A percentile compares a stretch with the other conserved stretches of the same genome.
These are phyloP conservation scores for Microstegium vimineum DNA, from an alignment of 176 grass and related monocot genomes.

Conservation along the genomic window DNA sequence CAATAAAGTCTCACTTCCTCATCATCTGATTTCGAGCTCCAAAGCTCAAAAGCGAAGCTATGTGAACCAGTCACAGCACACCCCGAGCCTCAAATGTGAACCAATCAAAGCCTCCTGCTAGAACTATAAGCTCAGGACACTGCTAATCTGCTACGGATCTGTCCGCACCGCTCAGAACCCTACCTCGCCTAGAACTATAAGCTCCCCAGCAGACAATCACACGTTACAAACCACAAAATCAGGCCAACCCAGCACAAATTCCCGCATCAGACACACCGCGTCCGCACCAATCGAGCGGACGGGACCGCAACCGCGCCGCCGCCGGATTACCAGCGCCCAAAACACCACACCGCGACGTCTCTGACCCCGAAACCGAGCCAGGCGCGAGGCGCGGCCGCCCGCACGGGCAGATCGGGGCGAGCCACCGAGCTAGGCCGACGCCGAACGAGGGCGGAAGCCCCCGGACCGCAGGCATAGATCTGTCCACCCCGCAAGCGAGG, in stretches of 20 bases:
- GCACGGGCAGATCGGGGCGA: constrained; percentile 14
- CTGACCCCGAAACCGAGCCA: too few species aligned
- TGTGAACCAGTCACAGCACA: background rate
- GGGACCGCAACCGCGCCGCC: background rate
- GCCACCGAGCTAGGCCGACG: constrained; percentile 7
- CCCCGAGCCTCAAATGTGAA: background rate
- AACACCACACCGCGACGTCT: background rate
- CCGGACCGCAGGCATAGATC: constrained; percentile 1
- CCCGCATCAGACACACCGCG: background rate
- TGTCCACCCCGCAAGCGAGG: background rate
- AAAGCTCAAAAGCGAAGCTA: too few species aligned
- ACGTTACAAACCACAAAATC: background rate
- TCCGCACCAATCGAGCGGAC: background rate
- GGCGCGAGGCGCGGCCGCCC: background rate
- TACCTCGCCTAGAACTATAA: background rate
- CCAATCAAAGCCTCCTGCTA: background rate
- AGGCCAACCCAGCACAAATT: background rate
- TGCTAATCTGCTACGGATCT: background rate
- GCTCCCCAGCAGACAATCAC: background rate
- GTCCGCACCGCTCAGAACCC: background rate
- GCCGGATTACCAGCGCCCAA: background rate
- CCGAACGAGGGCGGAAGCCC: constrained; percentile 1
- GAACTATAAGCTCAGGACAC: background rate
- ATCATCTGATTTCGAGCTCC: background rate
- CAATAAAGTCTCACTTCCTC: background rate